A percentile compares a stretch with the other conserved stretches of the same genome.
Conservation (phyloP, 768 basidiomycete species). For the Amanita pallidorosea region DNA sequence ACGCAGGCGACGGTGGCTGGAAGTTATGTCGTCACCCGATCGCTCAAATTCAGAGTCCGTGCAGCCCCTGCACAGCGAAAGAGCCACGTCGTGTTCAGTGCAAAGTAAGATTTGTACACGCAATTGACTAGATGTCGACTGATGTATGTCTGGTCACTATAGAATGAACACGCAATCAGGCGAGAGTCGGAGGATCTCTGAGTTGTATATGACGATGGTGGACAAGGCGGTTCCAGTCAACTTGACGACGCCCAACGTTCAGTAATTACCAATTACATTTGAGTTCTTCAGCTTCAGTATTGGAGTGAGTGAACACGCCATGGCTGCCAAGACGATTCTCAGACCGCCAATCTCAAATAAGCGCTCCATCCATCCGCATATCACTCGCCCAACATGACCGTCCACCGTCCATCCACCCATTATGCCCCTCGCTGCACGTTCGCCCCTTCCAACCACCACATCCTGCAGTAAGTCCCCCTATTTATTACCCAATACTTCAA, state of each 20-base stretch:
- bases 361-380: not conserved
- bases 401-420: too few species aligned
- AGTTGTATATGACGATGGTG: constrained; percentile 9
- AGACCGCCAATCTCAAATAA: not conserved
- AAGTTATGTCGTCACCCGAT: constrained; percentile 13
- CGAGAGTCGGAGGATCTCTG: constrained; percentile 7
- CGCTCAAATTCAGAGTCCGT: constrained; percentile 15
- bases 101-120: too few species aligned
- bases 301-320: not conserved
- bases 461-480: too few species aligned
- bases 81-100: constrained; percentile 14
- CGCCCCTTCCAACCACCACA: too few species aligned
- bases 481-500: not conserved
- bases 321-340: not conserved
- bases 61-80: constrained; percentile 13
- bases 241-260: too few species aligned
- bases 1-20: constrained; percentile 14
- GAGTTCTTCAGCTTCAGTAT: too few species aligned
- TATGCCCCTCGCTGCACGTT: too few species aligned
- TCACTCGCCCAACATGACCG: too few species aligned
- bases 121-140: not conserved
- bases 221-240: constrained; percentile 10
- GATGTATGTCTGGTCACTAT: not conserved
- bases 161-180: constrained; percentile 1
- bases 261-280: too few species aligned